Conservation (phyloP, 1,284 basidiomycete species). For the Stereum hirsutum region DNA sequence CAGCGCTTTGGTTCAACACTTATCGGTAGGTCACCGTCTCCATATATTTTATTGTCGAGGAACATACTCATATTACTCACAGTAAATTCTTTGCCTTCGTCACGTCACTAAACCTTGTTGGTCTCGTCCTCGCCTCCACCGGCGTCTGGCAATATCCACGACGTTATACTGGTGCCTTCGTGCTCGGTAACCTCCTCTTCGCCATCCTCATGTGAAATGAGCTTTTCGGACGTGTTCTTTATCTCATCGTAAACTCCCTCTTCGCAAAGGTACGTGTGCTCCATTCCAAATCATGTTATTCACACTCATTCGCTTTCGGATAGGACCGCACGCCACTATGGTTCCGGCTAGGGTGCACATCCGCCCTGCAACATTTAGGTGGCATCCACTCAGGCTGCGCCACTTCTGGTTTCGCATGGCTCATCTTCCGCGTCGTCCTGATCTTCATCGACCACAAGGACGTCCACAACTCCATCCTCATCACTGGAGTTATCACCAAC, state of each 20-base stretch:
- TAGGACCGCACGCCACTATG: constrained; percentile 53
- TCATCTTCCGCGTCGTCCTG: constrained; percentile 45
- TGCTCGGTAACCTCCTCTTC: constrained; percentile 39
- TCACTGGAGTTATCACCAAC: constrained; percentile 50
- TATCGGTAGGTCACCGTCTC: constrained; percentile 34
- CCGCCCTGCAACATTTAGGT: constrained; percentile 55
- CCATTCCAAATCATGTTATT: background rate
- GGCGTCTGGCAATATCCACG: constrained; percentile 51
- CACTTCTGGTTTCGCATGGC: constrained; percentile 51
- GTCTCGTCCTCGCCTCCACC: constrained; percentile 38
- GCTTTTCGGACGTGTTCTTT: constrained; percentile 51
- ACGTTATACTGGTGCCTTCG: constrained; percentile 47
- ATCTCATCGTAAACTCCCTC: constrained; percentile 44
- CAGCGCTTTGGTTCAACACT: constrained; percentile 59
- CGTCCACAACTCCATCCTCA: constrained; percentile 45
- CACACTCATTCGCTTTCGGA: constrained; percentile 2
- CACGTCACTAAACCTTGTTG: constrained; percentile 38
- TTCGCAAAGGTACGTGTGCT: constrained; percentile 45
- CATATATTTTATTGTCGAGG: too few relatives aligned
- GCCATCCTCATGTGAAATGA: constrained; percentile 39
- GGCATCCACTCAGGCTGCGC: constrained; percentile 70
- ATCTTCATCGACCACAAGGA: constrained; percentile 45
- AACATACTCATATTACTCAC: constrained; percentile 4
- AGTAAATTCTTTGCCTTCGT: constrained; percentile 57
- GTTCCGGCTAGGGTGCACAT: constrained; percentile 54